Evolutionary conservation across 331 rosid species (phyloP).

Genomic region (Dryas integrifolia): DNA sequence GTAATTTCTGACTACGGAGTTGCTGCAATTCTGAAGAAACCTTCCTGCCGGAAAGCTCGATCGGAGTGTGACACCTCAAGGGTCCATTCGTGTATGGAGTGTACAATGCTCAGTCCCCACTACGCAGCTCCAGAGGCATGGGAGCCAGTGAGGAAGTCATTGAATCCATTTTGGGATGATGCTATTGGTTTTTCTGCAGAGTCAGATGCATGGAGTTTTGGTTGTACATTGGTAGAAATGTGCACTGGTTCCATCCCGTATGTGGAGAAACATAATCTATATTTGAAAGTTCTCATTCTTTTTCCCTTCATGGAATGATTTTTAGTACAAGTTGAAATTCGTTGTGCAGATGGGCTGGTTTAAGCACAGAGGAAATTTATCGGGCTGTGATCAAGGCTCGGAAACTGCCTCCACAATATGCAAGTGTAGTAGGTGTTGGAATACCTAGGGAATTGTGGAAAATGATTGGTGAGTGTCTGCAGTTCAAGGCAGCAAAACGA

Average conservation of each 20-base stretch:
- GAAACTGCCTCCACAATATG: slow-evolving; percentile 92
- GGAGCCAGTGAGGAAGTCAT: slow-evolving; percentile 91
- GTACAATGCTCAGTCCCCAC: slow-evolving; percentile 96
- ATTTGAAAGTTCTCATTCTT: slow-evolving; percentile 30
- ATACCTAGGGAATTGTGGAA: slow-evolving; percentile 96
- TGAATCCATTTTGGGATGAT: slow-evolving; percentile 93
- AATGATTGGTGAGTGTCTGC: slow-evolving; percentile 98
- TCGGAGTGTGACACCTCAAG: slow-evolving; percentile 72
- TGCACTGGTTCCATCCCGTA: slow-evolving; percentile 99
- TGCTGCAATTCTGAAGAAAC: slow-evolving; percentile 88
- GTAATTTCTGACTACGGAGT: slow-evolving; percentile 97
- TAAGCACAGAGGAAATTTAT: slow-evolving; percentile 85
- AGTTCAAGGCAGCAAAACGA: slow-evolving; percentile 83
- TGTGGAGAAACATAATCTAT: slow-evolving; percentile 48
- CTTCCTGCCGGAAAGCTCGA: slow-evolving; percentile 82
- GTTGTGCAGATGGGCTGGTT: slow-evolving; percentile 90
- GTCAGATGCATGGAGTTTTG: slow-evolving; percentile 99
- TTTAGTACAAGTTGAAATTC: slow-evolving; percentile 25
- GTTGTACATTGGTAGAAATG: slow-evolving; percentile 99
- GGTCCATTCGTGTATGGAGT: slow-evolving; percentile 95
- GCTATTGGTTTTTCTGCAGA: slow-evolving; percentile 93
- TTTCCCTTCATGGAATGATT: slow-evolving; percentile 25
- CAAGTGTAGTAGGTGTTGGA: slow-evolving; percentile 95
- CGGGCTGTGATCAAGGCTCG: slow-evolving; percentile 78
- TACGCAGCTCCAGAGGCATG: slow-evolving; percentile 98